Evolutionary conservation across 345 rosid genomes (phyloP), one percentile per base, ranked within the genome.

Genomic region (Adansonia digitata): DNA sequence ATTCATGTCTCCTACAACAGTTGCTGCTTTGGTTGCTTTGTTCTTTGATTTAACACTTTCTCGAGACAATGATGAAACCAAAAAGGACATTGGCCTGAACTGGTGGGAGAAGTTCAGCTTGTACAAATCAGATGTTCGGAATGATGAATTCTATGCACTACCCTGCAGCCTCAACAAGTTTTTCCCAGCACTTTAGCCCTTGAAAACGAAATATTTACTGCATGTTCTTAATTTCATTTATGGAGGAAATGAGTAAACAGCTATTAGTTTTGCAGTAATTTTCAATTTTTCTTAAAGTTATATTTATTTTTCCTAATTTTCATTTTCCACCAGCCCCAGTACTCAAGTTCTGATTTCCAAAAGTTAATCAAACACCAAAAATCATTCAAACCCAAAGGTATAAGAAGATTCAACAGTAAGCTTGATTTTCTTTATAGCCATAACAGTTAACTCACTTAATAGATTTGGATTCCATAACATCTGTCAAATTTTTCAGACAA

Each of bases 91-190:
- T 13, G 90, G 89, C 0, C 7, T 85, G 79, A 82, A 82, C 65
- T 91, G 96, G 96, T 84, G 91, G 90, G 91, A 91, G 39, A 91
- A 81, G 77, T 91, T 87, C 78, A 81, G 80, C 74, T 56, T 82
- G 8, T 88, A 85, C 61, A 83, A 80, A 57, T 85, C 85, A 0
- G 94, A 91, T 57, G 83, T 86, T 22, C 85, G 94, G 67, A 91
- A 81, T 45, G 94, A 91, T 71, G 97, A 91, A 73, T 89, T 91
- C 84, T 88, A 91, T 69, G 87, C 84, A 67, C 48, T 89, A 26
- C 94, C 92, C 8, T 88, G 81, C 79, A 60, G 77, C n/a, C 89
- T 91, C 59, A 81, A 89, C 71, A 83, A 84, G 60, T 80, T 86
- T 59, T 91, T 89, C 86, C 92, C 92, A 14, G 78, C 93, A 55